Percentiles rank a stretch among this genome's conserved stretches.
Evolutionary conservation across 495 filamentous ascomycete species (phyloP).

Genomic region (Collariella sp.): DNA sequence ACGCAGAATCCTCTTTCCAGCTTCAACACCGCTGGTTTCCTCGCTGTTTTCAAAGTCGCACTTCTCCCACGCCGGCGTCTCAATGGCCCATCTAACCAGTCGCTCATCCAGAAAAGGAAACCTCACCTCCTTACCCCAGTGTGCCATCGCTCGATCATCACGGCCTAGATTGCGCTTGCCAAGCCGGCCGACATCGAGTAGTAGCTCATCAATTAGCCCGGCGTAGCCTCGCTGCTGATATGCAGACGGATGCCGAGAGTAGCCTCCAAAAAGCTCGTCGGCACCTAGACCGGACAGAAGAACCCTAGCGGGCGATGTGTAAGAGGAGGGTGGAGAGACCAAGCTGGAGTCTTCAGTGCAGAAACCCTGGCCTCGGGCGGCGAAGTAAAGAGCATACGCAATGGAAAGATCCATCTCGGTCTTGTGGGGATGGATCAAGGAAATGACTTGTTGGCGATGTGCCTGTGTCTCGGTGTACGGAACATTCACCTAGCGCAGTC

Average conservation of each 20-base stretch:
- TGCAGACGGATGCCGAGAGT: slow-evolving; percentile 73
- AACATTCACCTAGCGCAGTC: slow-evolving; percentile 57
- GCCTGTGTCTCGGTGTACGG: slow-evolving; percentile 65
- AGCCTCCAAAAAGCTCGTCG: slow-evolving; percentile 93
- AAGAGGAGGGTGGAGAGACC: slow-evolving; percentile 28
- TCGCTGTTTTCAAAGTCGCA: slow-evolving; percentile 60
- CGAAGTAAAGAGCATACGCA: slow-evolving; percentile 84
- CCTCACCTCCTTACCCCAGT: slow-evolving; percentile 86
- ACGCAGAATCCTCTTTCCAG: slow-evolving; percentile 72
- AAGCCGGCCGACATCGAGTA: slow-evolving; percentile 77
- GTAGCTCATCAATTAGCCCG: slow-evolving; percentile 72
- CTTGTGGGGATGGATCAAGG: slow-evolving; percentile 82
- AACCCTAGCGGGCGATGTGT: slow-evolving; percentile 67
- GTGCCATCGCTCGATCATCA: slow-evolving; percentile 81
- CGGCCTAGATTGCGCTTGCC: slow-evolving; percentile 89
- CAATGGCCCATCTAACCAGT: slow-evolving; percentile 72
- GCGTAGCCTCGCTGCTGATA: slow-evolving; percentile 56
- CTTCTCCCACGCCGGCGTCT: slow-evolving; percentile 67
- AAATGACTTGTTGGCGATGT: slow-evolving; percentile 60
- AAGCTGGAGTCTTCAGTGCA: slow-evolving; percentile 17
- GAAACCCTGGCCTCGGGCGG: slow-evolving; percentile 65
- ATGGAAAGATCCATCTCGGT: slow-evolving; percentile 99
- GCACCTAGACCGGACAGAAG: slow-evolving; percentile 89
- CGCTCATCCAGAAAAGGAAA: slow-evolving; percentile 88
- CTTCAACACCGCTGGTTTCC: slow-evolving; percentile 47